Evolutionary conservation across 441 rosid species (phyloP), one percentile per base, ranked within the genome.

Genomic region (Erodium trifolium): DNA sequence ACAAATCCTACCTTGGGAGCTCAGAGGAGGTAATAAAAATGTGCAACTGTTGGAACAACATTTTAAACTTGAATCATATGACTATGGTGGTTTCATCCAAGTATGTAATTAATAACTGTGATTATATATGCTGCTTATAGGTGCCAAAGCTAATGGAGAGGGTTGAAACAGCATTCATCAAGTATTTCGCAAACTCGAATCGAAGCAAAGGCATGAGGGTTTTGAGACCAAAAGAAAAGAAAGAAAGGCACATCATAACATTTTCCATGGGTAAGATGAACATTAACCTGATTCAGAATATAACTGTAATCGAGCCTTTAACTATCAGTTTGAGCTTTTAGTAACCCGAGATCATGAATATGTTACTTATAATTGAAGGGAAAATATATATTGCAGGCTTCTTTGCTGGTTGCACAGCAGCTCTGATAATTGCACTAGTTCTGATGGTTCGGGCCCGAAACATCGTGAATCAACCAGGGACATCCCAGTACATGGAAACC

Each of bases 141-240:
- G 37, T 34, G 37, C 37, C 37, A 34, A 34, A 34, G 37, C 85
- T 92, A 5, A 73, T 89, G 79, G 90, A 85, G 68, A 80, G 91
- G 67, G 96, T 87, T 19, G 97, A 88, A 79, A 83, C 78, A 3
- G 81, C 96, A n/a, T 90, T 90, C 77, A 77, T 87, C 51, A 92
- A 89, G 79, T 90, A 92, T 75, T 91, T 88, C 66, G 68, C 90
- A 0, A 88, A 88, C 69, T 81, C 84, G 23, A 88, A 89, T 72
- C 83, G 84, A 45, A 72, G 75, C 18, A 83, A 85, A 72, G 96
- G 85, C 67, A 92, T 92, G 96, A 77, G 47, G 65, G 29, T 75
- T 18, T 82, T 92, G 53, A 82, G 91, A 73, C 98, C 91, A 14
- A 70, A 75, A 74, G 70, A 76, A 1, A 82, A 78, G 71, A 78